Conservation (phyloP, 805 yeast species). For the Isabelozyma heimii region DNA sequence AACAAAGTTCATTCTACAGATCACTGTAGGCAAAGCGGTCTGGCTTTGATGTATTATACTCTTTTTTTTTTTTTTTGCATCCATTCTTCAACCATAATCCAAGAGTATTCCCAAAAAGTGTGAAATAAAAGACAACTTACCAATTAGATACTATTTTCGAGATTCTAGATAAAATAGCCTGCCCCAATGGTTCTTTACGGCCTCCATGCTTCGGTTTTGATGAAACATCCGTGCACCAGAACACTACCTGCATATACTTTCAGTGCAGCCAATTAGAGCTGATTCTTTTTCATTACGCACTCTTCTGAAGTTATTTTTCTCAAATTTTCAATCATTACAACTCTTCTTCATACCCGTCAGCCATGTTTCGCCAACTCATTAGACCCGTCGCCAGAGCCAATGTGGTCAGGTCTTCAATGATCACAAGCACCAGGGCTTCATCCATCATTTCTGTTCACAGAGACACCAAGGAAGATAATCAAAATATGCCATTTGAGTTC, state of each 20-base stretch:
- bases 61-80: no score
- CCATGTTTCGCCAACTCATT: constrained; percentile 18
- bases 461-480: constrained; percentile 66
- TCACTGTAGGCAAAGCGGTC: no score
- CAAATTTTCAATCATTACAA: background rate
- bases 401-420: constrained; percentile 4
- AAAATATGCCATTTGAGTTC: constrained; percentile 69
- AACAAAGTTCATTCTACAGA: no score
- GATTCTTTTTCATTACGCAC: background rate
- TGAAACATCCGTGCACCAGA: background rate
- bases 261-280: background rate
- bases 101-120: no score
- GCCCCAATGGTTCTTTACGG: no score
- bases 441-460: constrained; percentile 64
- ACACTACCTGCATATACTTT: background rate
- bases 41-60: no score
- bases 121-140: no score
- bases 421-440: constrained; percentile 26
- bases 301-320: background rate
- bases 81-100: no score
- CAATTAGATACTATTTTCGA: no score
- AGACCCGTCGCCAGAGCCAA: constrained; percentile 11
- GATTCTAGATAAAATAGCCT: no score
- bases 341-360: background rate
- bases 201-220: no score